Base-by-base conservation (phyloP, 228 moss, liverwort and hornwort genomes). In the Sphagnum magellanicum region DNA sequence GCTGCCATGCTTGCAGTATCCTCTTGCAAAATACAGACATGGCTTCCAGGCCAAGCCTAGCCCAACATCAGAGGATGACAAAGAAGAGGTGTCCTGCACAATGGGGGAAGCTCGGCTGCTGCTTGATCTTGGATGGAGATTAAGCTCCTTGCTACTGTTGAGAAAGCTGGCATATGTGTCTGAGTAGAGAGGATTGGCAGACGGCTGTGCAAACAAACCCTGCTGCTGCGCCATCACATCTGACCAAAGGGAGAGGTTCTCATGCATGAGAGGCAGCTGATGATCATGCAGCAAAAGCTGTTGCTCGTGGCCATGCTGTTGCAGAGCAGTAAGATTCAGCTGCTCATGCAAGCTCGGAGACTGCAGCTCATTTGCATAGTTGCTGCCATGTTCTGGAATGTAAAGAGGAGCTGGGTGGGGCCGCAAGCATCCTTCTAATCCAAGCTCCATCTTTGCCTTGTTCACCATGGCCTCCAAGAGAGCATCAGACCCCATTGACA, bases 1-100 rank as follows among this genome's bases (percentile, higher is more conserved):
- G 61, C 91, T 92, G 50, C 96, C 96, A 62, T 96, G 96, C 67
- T 96, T 96, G 71, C 96, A 96, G 51, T 92, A 96, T 6, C 96
- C 96, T 10, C 96, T 79, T 0, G 96, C 96, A 65, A 92, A 96
- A 71, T 96, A 96, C n/a, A 96, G 65, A 68, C 96, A 96, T 6
- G 96, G 96, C 70, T 96, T 96, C 96, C 96, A 96, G 10, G 96
- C 96, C 1, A 91, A 81, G 14, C 89, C 83, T 6, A 91, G 92
- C 4, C 89, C 96, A 53, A 91, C 85, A 79, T 92, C 96, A 57
- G 96, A 81, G 5, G 96, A 89, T 46, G 96, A 32, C 32, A 32
- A 32, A 32, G 32, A 92, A 1, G 92, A 87, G 59, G 83, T 92
- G 59, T 96, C 96, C 9, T 32, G 32, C 32, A 92, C 91, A 63